Percentiles rank a stretch among this genome's conserved stretches.
phyloP scores from a whole-genome alignment of 345 rosid genomes.

The Passiflora organensis region DNA sequence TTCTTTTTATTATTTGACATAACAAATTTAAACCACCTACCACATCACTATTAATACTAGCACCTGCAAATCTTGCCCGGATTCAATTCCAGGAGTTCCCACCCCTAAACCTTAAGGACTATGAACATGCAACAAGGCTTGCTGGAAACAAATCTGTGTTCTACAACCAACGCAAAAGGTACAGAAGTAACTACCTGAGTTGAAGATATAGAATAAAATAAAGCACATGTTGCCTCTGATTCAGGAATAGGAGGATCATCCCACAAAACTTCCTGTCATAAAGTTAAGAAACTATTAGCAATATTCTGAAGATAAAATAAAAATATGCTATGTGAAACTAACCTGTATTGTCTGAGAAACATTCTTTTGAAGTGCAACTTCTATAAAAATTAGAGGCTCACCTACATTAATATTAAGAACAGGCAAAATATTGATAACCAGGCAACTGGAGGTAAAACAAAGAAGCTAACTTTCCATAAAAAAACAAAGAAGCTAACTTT shows the following conservation, averaged over 20 bases:
- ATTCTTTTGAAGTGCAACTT: constrained; percentile 82
- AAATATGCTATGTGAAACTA: constrained; percentile 9
- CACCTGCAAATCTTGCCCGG: too few relatives aligned
- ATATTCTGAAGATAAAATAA: constrained; percentile 7
- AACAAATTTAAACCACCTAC: too few relatives aligned
- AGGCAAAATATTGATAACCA: not conserved
- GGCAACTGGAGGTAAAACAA: not conserved
- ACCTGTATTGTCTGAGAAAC: constrained; percentile 86
- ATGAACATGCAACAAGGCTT: too few relatives aligned
- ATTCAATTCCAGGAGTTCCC: too few relatives aligned
- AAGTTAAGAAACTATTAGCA: not conserved
- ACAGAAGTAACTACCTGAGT: constrained; percentile 51
- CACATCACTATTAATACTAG: too few relatives aligned
- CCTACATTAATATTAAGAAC: constrained; percentile 38
- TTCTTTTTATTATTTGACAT: too few relatives aligned
- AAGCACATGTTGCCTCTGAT: constrained; percentile 66
- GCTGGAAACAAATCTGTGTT: not conserved
- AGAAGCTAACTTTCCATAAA: not conserved
- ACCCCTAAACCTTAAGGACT: too few relatives aligned
- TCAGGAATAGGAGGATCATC: constrained; percentile 83
- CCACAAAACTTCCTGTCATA: constrained; percentile 87
- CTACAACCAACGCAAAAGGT: not conserved
- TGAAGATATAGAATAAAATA: constrained; percentile 95
- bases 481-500: not conserved
- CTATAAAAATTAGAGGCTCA: constrained; percentile 95